Conservation (phyloP, 164 flowering plant species). For the Berberis vulgaris region DNA sequence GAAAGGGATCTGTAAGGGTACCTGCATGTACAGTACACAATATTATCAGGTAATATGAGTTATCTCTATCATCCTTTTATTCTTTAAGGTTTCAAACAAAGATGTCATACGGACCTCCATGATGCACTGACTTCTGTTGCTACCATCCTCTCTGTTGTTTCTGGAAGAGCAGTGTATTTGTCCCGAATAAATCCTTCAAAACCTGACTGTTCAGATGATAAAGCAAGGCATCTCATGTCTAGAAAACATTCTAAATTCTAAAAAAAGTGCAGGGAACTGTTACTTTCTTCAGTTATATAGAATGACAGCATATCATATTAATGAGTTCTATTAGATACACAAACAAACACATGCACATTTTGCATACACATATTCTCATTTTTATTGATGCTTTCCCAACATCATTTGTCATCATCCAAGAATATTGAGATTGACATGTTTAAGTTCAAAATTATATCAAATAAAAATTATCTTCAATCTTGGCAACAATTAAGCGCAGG, state of each 20-base stretch:
- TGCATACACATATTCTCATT: too few species aligned
- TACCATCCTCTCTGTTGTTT: conserved; percentile 83
- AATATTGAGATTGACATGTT: too few species aligned
- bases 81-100: not conserved
- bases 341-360: too few species aligned
- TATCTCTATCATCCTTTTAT: not conserved
- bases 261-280: not conserved
- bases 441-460: too few species aligned
- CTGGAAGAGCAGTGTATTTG: conserved; percentile 74
- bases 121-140: conserved; percentile 88
- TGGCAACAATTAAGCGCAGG: too few species aligned
- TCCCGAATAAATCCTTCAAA: conserved; percentile 94
- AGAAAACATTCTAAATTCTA: not conserved
- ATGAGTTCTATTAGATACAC: too few species aligned
- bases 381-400: too few species aligned
- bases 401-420: too few species aligned
- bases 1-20: conserved; percentile 45
- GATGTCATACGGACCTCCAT: conserved; percentile 55
- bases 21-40: conserved; percentile 27
- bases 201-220: conserved; percentile 55
- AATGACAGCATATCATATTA: too few species aligned
- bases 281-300: too few species aligned
- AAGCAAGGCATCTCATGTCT: not conserved
- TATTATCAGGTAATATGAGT: not conserved
- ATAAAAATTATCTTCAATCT: too few species aligned